A percentile compares a stretch with the other conserved stretches of the same genome.
phyloP scores from a whole-genome alignment of 257 asterid species.

The Rauvolfia tetraphylla region DNA sequence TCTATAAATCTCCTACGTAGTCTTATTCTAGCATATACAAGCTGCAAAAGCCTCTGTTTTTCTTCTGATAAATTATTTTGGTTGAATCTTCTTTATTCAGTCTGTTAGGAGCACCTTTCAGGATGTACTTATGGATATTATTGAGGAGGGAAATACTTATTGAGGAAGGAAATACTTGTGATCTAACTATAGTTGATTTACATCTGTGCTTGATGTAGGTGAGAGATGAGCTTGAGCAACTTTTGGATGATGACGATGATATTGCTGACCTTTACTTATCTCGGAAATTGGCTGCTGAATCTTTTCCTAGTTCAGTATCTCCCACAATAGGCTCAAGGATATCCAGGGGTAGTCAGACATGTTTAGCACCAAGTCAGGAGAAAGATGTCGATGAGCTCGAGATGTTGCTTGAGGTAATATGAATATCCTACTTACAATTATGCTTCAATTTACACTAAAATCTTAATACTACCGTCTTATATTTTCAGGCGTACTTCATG shows the following conservation, averaged over 20 bases:
- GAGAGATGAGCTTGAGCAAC: slow-evolving; percentile 95
- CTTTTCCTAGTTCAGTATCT: slow-evolving; percentile 76
- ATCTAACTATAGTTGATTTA: not conserved
- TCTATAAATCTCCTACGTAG: no score
- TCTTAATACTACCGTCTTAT: not conserved
- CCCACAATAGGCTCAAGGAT: slow-evolving; percentile 88
- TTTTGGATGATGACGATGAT: slow-evolving; percentile 93
- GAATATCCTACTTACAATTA: not conserved
- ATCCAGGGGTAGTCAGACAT: slow-evolving; percentile 80
- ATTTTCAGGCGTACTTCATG: slow-evolving; percentile 85
- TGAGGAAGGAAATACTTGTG: not conserved
- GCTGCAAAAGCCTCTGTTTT: no score
- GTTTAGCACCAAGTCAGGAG: slow-evolving; percentile 78
- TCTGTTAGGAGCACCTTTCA: not conserved
- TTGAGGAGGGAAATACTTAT: no score
- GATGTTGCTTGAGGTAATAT: slow-evolving; percentile 86
- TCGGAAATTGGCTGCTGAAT: slow-evolving; percentile 61
- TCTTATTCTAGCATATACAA: no score
- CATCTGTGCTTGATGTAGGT: slow-evolving; percentile 48
- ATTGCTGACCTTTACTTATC: slow-evolving; percentile 96
- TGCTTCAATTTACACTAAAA: not conserved
- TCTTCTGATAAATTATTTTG: no score
- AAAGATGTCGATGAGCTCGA: slow-evolving; percentile 89
- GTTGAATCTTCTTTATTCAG: not conserved
- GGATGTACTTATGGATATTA: not conserved